Conservation (phyloP, 129 eudicot genomes). For the Flaveria brownii region DNA sequence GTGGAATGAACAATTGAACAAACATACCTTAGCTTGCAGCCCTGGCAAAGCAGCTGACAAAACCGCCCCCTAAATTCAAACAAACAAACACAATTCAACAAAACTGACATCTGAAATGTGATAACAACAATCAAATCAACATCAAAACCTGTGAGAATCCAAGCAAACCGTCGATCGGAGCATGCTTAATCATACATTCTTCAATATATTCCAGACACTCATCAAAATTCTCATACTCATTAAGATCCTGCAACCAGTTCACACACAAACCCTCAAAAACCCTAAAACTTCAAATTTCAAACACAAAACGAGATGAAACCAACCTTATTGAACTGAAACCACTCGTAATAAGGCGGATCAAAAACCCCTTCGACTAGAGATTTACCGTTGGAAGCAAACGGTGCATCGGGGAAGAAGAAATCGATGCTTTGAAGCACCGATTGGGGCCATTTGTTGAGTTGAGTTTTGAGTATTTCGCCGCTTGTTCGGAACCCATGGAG, state of each 20-base stretch:
- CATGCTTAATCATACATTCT: constrained; percentile 78
- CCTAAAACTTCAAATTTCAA: not conserved
- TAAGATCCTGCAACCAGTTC: constrained; percentile 54
- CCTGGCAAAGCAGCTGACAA: constrained; percentile 90
- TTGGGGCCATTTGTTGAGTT: constrained; percentile 75
- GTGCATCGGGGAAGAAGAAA: constrained; percentile 70
- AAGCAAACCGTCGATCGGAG: constrained; percentile 85
- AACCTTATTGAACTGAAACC: constrained; percentile 88
- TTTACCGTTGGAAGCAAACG: constrained; percentile 68
- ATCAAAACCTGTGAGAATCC: constrained; percentile 88
- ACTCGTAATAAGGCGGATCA: constrained; percentile 96
- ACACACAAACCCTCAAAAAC: not conserved
- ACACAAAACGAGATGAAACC: not conserved
- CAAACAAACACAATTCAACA: not conserved
- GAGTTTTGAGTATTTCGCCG: constrained; percentile 70
- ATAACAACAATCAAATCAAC: not conserved
- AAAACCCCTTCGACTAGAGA: constrained; percentile 90
- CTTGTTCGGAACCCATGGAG: constrained; percentile 98
- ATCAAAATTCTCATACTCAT: constrained; percentile 70
- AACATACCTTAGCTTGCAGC: constrained; percentile 68
- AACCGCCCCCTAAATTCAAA: constrained; percentile 66
- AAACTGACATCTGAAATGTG: not conserved
- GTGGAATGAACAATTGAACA: not conserved
- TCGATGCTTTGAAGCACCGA: constrained; percentile 58
- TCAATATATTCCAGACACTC: constrained; percentile 73